Evolutionary conservation across 176 grass and related monocot genomes (phyloP).

Genomic region (Zoysia japonica): DNA sequence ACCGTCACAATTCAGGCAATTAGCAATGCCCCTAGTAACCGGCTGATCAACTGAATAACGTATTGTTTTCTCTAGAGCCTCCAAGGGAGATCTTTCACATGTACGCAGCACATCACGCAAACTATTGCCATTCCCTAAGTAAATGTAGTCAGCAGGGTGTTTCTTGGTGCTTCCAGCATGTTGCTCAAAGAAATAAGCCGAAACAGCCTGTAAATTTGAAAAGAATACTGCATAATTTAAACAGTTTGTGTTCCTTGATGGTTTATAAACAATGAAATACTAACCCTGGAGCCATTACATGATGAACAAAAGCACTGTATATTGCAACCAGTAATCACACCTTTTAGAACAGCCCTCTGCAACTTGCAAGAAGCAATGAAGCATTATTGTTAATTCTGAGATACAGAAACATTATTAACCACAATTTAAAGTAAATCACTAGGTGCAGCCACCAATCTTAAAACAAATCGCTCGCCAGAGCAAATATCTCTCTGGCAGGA

Average conservation of each 20-base stretch:
- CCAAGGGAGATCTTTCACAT: slow-evolving; percentile 48
- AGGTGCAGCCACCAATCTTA: neutral
- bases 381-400: slow-evolving; percentile 21
- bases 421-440: slow-evolving; percentile 24
- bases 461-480: slow-evolving; percentile 2
- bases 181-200: slow-evolving; percentile 63
- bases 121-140: slow-evolving; percentile 69
- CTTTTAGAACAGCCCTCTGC: slow-evolving; percentile 67
- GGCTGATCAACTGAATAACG: slow-evolving; percentile 51
- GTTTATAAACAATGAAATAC: slow-evolving; percentile 23
- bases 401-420: neutral
- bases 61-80: slow-evolving; percentile 56
- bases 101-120: slow-evolving; percentile 59
- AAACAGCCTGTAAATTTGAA: slow-evolving; percentile 57
- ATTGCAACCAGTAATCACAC: slow-evolving; percentile 62
- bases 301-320: slow-evolving; percentile 61
- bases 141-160: slow-evolving; percentile 72
- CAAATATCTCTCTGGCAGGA: neutral
- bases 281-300: slow-evolving; percentile 68
- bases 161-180: slow-evolving; percentile 82
- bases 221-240: slow-evolving; percentile 28
- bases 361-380: slow-evolving; percentile 40
- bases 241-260: slow-evolving; percentile 7
- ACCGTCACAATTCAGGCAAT: slow-evolving; percentile 71
- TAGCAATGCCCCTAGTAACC: slow-evolving; percentile 31